Conservation (phyloP, 2,329 filamentous ascomycete species). For the Zopfia rhizophila region DNA sequence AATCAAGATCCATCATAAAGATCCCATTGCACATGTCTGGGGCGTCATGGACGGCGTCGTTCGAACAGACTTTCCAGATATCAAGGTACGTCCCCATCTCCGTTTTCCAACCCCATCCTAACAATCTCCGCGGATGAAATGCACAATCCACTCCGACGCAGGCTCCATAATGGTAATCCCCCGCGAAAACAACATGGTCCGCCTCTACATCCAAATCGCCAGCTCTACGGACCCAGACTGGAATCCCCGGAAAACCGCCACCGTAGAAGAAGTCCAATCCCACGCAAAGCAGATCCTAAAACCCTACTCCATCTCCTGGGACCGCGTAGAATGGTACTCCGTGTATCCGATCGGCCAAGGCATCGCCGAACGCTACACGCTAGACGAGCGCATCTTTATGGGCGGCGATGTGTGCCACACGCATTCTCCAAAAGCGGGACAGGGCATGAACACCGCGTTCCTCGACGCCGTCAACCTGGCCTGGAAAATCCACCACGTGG, state of each 20-base stretch:
- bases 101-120: constrained; percentile 10
- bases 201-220: constrained; percentile 69
- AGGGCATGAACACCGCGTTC: constrained; percentile 72
- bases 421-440: constrained; percentile 71
- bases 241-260: constrained; percentile 69
- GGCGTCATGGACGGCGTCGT: constrained; percentile 75
- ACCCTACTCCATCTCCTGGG: constrained; percentile 71
- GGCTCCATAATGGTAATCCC: constrained; percentile 73
- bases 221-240: constrained; percentile 70
- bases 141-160: constrained; percentile 72
- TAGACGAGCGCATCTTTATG: constrained; percentile 74
- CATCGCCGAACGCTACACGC: constrained; percentile 71
- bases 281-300: constrained; percentile 68
- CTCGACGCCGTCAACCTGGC: constrained; percentile 82
- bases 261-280: constrained; percentile 67
- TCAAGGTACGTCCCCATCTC: constrained; percentile 57
- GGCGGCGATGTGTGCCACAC: constrained; percentile 73
- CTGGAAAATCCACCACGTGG: constrained; percentile 95
- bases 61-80: constrained; percentile 70
- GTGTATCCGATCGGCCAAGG: constrained; percentile 74
- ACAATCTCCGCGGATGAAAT: constrained; percentile 66
- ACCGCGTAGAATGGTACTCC: constrained; percentile 73
- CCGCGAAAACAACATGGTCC: constrained; percentile 64
- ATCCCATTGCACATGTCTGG: constrained; percentile 72
- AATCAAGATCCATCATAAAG: constrained; percentile 72